phyloP scores from a whole-genome alignment of 306 rosid species.

The Leucaena leucocephala region DNA sequence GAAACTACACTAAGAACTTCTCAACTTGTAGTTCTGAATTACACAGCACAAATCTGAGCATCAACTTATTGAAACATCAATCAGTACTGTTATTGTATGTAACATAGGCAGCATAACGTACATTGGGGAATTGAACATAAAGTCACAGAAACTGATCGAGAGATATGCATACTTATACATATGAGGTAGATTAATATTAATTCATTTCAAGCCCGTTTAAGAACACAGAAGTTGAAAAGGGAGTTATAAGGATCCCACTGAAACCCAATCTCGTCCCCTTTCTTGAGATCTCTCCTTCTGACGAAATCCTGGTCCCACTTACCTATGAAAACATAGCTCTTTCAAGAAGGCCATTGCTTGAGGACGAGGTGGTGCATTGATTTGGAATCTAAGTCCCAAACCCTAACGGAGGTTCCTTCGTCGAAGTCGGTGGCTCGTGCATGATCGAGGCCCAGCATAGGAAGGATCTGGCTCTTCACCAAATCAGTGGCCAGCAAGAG shows the following conservation, averaged over 20 bases:
- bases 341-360: conserved; percentile 9
- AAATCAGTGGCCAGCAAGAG: conserved; percentile 4
- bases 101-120: neutral
- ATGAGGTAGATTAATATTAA: neutral
- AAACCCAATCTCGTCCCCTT: conserved; percentile 30
- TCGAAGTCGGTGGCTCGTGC: neutral
- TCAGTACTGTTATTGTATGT: neutral
- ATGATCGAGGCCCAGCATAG: neutral
- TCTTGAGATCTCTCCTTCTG: conserved; percentile 13
- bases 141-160: neutral
- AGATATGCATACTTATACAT: neutral
- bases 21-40: neutral
- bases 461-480: conserved; percentile 1
- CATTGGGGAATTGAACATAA: neutral
- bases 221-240: conserved; percentile 21
- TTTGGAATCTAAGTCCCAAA: conserved; percentile 12
- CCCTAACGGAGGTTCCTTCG: neutral
- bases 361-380: conserved; percentile 11
- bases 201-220: neutral
- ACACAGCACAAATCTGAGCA: neutral
- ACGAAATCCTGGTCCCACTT: conserved; percentile 35
- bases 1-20: neutral
- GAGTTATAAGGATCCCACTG: conserved; percentile 8
- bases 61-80: neutral
- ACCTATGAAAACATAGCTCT: conserved; percentile 1